A percentile compares a stretch with the other conserved stretches of the same genome.
These are phyloP conservation scores for Barnettozyma wickerhamii DNA, from an alignment of 805 yeast species.

Conservation along the genomic window DNA sequence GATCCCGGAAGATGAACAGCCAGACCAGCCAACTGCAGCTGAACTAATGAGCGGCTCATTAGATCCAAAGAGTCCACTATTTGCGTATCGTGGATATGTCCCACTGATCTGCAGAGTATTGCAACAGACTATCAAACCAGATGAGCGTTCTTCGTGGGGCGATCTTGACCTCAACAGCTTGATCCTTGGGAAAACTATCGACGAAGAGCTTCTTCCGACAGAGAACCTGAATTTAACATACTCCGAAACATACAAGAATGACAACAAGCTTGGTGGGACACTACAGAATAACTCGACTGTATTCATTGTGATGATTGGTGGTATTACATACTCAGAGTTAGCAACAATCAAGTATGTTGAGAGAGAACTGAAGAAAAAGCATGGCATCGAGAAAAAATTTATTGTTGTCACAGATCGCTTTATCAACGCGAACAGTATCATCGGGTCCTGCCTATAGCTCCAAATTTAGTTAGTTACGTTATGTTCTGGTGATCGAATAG, in stretches of 20 bases:
- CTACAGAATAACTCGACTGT: slow-evolving; percentile 22
- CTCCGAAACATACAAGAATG: slow-evolving; percentile 8
- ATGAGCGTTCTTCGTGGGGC: slow-evolving; percentile 40
- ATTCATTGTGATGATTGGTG: slow-evolving; percentile 69
- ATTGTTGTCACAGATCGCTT: slow-evolving; percentile 46
- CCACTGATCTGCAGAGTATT: slow-evolving; percentile 71
- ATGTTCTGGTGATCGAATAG: too few relatives aligned
- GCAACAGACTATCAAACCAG: slow-evolving; percentile 43
- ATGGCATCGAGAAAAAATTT: slow-evolving; percentile 33
- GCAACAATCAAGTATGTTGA: slow-evolving; percentile 66
- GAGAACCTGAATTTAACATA: slow-evolving; percentile 9
- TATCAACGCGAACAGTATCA: slow-evolving; percentile 37
- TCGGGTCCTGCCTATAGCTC: slow-evolving; percentile 20
- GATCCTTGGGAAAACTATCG: slow-evolving; percentile 32
- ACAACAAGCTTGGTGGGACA: slow-evolving; percentile 16
- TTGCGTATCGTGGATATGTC: slow-evolving; percentile 76
- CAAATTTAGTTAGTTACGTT: background rate
- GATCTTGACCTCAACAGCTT: slow-evolving; percentile 33
- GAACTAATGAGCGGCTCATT: background rate
- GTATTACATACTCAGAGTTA: slow-evolving; percentile 81
- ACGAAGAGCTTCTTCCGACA: slow-evolving; percentile 20
- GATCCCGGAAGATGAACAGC: slow-evolving; percentile 34
- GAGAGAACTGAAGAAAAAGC: slow-evolving; percentile 31
- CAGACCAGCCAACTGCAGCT: slow-evolving; percentile 3
- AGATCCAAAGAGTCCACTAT: slow-evolving; percentile 46